phyloP scores from a whole-genome alignment of 768 basidiomycete genomes.

The Boletus reticulatus region DNA sequence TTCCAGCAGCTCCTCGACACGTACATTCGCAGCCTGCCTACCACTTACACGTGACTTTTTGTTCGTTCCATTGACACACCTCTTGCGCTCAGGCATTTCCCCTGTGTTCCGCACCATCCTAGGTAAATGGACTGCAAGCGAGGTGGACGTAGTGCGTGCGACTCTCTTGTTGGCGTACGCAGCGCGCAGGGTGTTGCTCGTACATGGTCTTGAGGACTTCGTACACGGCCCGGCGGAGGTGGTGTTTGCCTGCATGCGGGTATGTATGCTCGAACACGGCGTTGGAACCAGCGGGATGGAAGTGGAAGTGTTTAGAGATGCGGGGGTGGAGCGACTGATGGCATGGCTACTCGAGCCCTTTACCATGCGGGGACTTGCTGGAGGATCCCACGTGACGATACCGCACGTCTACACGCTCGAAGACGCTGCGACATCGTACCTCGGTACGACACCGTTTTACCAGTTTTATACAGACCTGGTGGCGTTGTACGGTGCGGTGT shows the following conservation, averaged over 20 bases:
- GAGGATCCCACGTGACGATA: background rate
- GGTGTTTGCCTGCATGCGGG: constrained; percentile 83
- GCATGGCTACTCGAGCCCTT: constrained; percentile 56
- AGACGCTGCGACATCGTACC: constrained; percentile 50
- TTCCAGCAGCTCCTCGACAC: background rate
- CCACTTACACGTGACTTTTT: constrained; percentile 65
- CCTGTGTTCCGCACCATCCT: constrained; percentile 70
- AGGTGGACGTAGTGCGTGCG: constrained; percentile 71
- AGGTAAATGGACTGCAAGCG: constrained; percentile 70
- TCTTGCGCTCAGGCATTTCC: constrained; percentile 75
- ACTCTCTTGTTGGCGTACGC: constrained; percentile 61
- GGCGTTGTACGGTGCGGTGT: constrained; percentile 86
- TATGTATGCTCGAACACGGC: constrained; percentile 94
- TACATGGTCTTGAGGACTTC: constrained; percentile 41
- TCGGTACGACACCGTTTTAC: constrained; percentile 79
- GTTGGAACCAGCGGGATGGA: constrained; percentile 21
- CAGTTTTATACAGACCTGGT: constrained; percentile 93
- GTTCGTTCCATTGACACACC: constrained; percentile 66
- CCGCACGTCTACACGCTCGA: constrained; percentile 41
- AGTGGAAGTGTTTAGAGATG: constrained; percentile 80
- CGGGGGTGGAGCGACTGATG: constrained; percentile 58
- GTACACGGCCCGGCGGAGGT: constrained; percentile 29
- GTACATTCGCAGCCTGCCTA: constrained; percentile 33
- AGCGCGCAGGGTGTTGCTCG: constrained; percentile 43
- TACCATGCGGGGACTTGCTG: constrained; percentile 25